Evolutionary conservation across 768 basidiomycete genomes (phyloP), one percentile per base, ranked within the genome.

Genomic region (Boletus tylopilopsis): DNA sequence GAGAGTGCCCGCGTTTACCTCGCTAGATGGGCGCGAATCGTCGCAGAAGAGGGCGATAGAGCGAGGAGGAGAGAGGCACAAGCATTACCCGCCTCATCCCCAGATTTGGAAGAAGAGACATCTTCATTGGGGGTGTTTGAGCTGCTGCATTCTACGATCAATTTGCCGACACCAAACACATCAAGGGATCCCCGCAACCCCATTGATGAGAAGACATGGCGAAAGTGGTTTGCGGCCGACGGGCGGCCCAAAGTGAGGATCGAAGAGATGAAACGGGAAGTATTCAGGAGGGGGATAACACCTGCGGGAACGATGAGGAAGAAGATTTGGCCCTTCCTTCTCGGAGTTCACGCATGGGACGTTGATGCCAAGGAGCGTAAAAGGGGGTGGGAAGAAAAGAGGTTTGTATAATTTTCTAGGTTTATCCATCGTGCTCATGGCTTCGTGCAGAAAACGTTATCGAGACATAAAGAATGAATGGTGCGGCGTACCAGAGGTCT

Each of bases 21-120:
- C 9, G 96, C 96, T 10, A 77, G 91, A 27, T 99, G 96, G 96
- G 96, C 96, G 4, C 78, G 94, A 42, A 88, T 93, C 50, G 96
- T 98, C 1, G 96, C 96, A 2, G 96, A 99, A 68, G 96, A 98
- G 65, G 96, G 96, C 16, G 96, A 99, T 67, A 78, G 91, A 15
- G 84, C 93, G 6, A 77, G 96, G 36, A 71, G 84, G 55, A 78
- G 80, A 37, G 96, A 99, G 66, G 82, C 87, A 0, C 85, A 87
- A 62, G 73, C 78, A 0, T 59, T 89, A 12, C 81, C 82, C 4
- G 70, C 82, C 3, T 73, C 78, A 6, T 70, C 76, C 5, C 59
- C 73, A 12, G 73, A 74, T 52, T 64, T 74, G 30, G 76, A 66
- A 16, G 83, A 84, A 61, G 89, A 85, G 67, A 76, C 74, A 4